Evolutionary conservation across 2,329 filamentous ascomycete species (phyloP), one percentile per base, ranked within the genome.

Genomic region (Thelonectria blattea): DNA sequence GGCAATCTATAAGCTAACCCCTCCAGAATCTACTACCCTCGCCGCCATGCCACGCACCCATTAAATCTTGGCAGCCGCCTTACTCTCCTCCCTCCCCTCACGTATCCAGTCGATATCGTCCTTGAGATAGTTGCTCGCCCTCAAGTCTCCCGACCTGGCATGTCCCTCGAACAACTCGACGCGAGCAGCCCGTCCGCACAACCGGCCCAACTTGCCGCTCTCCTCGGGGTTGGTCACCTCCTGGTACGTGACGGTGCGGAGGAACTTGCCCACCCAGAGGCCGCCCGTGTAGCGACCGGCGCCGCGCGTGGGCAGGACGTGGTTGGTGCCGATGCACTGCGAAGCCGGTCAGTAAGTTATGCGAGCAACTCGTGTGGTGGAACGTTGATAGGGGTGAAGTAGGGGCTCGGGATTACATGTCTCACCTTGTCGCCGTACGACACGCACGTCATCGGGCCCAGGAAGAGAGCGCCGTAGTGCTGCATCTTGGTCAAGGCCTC

Each of bases 241-340:
- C 39, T 64, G 62, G 12, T 64, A 64, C 6, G 62, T 64, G n/a
- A 59, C 59, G 5, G 62, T 64, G 17, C 46, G 45, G 14, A 64
- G 59, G 34, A 54, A 64, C 49, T 64, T 64, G 43, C 61, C 58
- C 10, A 61, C 52, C 58, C 58, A 61, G 3, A 61, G 48, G 18
- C 58, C 58, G 11, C 58, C 58, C 8, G 58, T 61, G n/a, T 52
- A 61, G 37, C 49, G 37, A 9, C 32, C 53, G 7, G 58, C 58
- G 14, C 53, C 53, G 8, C 49, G 47, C 1, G 58, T 61, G 6
- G 58, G 58, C 1, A 61, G 58, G 10, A 61, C 58, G 39, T 61
- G 58, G 45, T 61, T 61, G 17, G 62, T 64, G 32, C 62, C 62
- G 39, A 64, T 64, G 50, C 62, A 64, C 60, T 64, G 11, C 20